Base-by-base conservation (phyloP, 2,329 filamentous ascomycete genomes). In the Fusarium clavum region DNA sequence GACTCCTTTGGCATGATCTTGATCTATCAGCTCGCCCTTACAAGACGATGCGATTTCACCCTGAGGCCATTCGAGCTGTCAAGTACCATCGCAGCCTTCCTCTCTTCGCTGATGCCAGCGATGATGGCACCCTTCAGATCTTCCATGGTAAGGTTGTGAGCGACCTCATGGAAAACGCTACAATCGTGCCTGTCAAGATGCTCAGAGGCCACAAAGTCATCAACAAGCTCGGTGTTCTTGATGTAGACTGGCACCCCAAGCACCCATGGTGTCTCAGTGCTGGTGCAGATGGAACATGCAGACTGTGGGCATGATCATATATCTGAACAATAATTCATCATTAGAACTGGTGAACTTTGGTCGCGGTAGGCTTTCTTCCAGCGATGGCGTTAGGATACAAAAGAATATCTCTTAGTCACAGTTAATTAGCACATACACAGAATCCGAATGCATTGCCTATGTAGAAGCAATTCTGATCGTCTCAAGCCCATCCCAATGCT, bases 121-220 rank as follows among this genome's bases (percentile, higher is more conserved):
- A 99, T 78, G 96, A 99, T 79, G 96, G 96, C 29, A 94, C 91
- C 22, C 83, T 98, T 71, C 96, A 99, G 80, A 92, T 99, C 57
- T 98, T 98, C 88, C 95, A 98, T 79, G 95, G 94, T 60, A 97
- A 95, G 81, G 95, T 98, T 29, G 94, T 97, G 30, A 94, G 91
- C 66, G 96, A 99, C 79, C 85, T 97, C 79, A 93, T 99, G 88
- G 94, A 97, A 83, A 97, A 97, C 77, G 94, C 96, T 9, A 97
- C 92, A 16, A 97, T 99, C 76, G 96, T 98, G 54, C 96, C 96
- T 11, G 87, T 99, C 69, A 99, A 98, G 86, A 94, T 97, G 76
- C 86, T 99, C 51, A 91, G 89, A 77, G 96, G 96, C 2, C 96
- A 99, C 82, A 92, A 91, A 81, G 90, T 98, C 5, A 91, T 92